Evolutionary conservation across 768 basidiomycete species (phyloP).

Genomic region (Phallus indusiatus): DNA sequence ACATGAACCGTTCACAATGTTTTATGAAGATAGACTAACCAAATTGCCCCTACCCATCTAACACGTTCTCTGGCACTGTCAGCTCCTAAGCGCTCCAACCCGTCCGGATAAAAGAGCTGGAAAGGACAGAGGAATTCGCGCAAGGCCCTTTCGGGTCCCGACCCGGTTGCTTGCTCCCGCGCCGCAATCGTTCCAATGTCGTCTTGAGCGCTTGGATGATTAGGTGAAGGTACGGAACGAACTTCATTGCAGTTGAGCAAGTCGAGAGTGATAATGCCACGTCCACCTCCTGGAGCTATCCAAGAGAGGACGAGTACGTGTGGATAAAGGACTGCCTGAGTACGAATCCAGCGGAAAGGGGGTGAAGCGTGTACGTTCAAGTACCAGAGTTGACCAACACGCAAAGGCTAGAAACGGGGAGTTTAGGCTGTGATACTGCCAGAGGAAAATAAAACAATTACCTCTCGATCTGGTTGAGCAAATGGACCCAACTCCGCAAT

Average conservation of each 20-base stretch:
- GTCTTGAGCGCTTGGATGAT: conserved; percentile 69
- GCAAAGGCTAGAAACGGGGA: conserved; percentile 54
- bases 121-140: conserved; percentile 80
- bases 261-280: conserved; percentile 81
- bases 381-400: conserved; percentile 83
- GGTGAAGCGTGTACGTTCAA: conserved; percentile 82
- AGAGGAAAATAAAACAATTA: conserved; percentile 18
- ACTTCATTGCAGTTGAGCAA: conserved; percentile 81
- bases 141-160: conserved; percentile 30
- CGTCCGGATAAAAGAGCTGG: conserved; percentile 84
- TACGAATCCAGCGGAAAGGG: conserved; percentile 74
- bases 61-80: conserved; percentile 81
- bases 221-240: conserved; percentile 71
- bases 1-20: not conserved
- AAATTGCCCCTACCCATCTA: conserved; percentile 86
- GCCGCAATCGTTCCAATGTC: conserved; percentile 87
- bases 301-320: conserved; percentile 80
- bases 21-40: conserved; percentile 39
- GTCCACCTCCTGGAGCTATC: conserved; percentile 74
- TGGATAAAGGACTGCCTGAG: conserved; percentile 74
- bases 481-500: conserved; percentile 36
- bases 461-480: conserved; percentile 33
- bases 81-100: conserved; percentile 80
- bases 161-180: conserved; percentile 36
- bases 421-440: not conserved